Conservation (phyloP, 169 alveolate species). For the Perkinsus chesapeaki region DNA sequence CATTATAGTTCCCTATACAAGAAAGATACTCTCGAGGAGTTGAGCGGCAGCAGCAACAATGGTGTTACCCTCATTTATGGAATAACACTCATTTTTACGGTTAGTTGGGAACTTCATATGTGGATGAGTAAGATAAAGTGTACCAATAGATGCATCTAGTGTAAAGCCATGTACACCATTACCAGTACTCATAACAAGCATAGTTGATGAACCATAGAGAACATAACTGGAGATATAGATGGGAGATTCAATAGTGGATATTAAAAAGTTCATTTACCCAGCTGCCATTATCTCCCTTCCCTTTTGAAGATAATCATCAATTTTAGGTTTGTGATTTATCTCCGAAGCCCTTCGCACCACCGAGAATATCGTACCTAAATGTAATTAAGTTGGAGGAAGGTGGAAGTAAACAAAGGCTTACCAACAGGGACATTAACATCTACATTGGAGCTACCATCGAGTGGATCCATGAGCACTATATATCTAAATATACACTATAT, state of each 20-base stretch:
- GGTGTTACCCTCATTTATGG: conserved; percentile 56
- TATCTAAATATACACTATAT: not conserved
- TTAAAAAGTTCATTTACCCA: not conserved
- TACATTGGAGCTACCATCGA: conserved; percentile 69
- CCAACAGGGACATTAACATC: conserved; percentile 71
- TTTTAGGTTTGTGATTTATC: conserved; percentile 22
- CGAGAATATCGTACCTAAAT: conserved; percentile 48
- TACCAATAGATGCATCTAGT: conserved; percentile 51
- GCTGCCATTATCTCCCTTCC: conserved; percentile 29
- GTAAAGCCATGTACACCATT: conserved; percentile 49
- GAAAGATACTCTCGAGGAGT: too few species aligned
- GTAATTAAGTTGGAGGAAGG: not conserved
- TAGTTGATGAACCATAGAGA: conserved; percentile 50
- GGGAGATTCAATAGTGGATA: not conserved
- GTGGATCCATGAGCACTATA: conserved; percentile 67
- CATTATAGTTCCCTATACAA: not conserved
- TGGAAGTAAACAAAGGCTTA: not conserved
- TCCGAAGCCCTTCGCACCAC: conserved; percentile 45
- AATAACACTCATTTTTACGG: conserved; percentile 18
- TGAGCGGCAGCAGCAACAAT: not conserved
- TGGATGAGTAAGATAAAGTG: conserved; percentile 44
- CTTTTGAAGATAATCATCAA: conserved; percentile 44
- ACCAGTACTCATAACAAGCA: conserved; percentile 36
- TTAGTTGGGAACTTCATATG: conserved; percentile 37
- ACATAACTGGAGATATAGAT: conserved; percentile 53